Conservation (phyloP, 2,329 filamentous ascomycete genomes). For the Colletotrichum siamense region DNA sequence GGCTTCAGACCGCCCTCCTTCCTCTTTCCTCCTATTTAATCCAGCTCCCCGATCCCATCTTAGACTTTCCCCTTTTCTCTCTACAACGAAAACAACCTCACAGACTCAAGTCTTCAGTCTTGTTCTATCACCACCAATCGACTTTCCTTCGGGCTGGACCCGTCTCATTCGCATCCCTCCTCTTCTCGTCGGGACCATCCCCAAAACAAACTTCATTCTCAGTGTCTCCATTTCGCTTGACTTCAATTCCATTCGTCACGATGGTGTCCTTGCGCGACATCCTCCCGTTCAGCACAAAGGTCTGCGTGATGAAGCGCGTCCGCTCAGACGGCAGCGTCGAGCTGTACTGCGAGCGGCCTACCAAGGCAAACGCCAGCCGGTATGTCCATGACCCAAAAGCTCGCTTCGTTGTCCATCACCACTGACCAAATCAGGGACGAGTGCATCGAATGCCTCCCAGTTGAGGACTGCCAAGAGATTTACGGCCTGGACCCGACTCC, state of each 20-base stretch:
- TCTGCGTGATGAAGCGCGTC: not conserved
- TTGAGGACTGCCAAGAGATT: not conserved
- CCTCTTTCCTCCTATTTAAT: not conserved
- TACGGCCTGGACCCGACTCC: not conserved
- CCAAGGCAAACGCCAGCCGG: not conserved
- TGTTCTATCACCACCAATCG: not conserved
- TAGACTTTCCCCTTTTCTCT: not conserved
- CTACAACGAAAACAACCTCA: not conserved
- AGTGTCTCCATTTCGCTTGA: not conserved
- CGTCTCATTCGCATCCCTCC: not conserved
- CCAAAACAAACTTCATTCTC: not conserved
- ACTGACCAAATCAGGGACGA: not conserved
- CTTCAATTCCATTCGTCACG: not conserved
- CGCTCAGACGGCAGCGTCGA: not conserved
- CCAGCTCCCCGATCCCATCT: not conserved
- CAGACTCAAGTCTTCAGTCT: not conserved
- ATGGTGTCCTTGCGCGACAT: not conserved
- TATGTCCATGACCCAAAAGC: accelerated
- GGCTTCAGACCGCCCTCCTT: not conserved
- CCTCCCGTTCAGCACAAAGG: not conserved
- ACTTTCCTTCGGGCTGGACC: not conserved
- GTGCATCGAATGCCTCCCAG: not conserved
- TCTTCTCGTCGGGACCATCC: not conserved
- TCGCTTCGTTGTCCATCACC: accelerated
- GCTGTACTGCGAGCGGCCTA: not conserved